These are phyloP conservation scores for Heterobasidion annosum DNA, from an alignment of 1,284 basidiomycete species.

Conservation along the genomic window DNA sequence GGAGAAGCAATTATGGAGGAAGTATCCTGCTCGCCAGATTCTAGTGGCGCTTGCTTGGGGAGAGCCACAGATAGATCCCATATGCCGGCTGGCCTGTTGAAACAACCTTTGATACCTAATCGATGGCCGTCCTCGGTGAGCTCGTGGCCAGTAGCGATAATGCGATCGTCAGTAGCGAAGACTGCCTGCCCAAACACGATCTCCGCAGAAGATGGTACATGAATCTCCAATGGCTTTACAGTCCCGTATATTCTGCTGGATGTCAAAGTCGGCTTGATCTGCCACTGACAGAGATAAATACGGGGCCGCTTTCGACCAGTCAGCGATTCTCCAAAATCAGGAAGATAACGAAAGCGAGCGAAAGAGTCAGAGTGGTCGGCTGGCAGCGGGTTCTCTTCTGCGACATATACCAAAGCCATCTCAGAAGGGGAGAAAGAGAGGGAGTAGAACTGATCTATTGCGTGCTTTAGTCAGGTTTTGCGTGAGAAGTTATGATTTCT, in stretches of 20 bases:
- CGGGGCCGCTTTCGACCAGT: constrained; percentile 38
- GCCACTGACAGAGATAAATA: constrained; percentile 41
- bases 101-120: constrained; percentile 55
- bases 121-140: constrained; percentile 44
- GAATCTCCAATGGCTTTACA: constrained; percentile 1
- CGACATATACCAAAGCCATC: constrained; percentile 42
- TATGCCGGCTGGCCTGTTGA: constrained; percentile 51
- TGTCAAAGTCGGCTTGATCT: not conserved
- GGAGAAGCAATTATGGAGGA: constrained; percentile 7
- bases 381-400: constrained; percentile 36
- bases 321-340: constrained; percentile 48
- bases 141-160: constrained; percentile 58
- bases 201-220: not conserved
- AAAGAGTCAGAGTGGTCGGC: constrained; percentile 24
- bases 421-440: constrained; percentile 46
- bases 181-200: constrained; percentile 47
- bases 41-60: constrained; percentile 8
- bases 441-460: constrained; percentile 31
- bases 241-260: not conserved
- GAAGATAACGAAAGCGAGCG: constrained; percentile 40
- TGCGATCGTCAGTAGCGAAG: constrained; percentile 32
- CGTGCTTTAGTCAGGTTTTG: not conserved
- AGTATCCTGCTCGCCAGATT: not conserved
- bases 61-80: constrained; percentile 32
- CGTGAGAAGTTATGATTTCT: not conserved